A percentile compares a stretch with the other conserved stretches of the same genome.
These are phyloP conservation scores for Tulasnella sp. DNA, from an alignment of 768 basidiomycete genomes.

Conservation along the genomic window DNA sequence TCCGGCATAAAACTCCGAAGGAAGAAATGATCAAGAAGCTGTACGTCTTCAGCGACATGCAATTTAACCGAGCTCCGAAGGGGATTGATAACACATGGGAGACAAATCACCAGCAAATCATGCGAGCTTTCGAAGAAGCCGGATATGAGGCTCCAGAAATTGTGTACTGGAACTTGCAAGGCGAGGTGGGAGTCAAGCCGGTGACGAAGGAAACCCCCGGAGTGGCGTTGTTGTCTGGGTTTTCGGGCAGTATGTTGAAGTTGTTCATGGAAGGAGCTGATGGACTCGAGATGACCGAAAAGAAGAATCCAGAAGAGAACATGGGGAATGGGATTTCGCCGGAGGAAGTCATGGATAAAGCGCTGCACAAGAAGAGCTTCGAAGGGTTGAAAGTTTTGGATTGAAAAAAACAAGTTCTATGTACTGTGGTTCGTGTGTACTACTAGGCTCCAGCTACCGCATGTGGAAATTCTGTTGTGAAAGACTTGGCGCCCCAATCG, in stretches of 20 bases:
- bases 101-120: slow-evolving; percentile 65
- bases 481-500: too few relatives aligned
- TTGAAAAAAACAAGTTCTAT: slow-evolving; percentile 41
- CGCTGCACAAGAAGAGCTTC: slow-evolving; percentile 48
- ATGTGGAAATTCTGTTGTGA: too few relatives aligned
- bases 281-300: slow-evolving; percentile 44
- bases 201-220: slow-evolving; percentile 60
- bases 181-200: slow-evolving; percentile 48
- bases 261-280: slow-evolving; percentile 64
- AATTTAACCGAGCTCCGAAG: slow-evolving; percentile 65
- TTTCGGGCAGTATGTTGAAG: slow-evolving; percentile 70
- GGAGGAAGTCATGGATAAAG: slow-evolving; percentile 39
- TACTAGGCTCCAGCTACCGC: too few relatives aligned
- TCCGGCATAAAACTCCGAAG: slow-evolving; percentile 56
- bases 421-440: too few relatives aligned
- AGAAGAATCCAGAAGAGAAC: slow-evolving; percentile 44
- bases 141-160: slow-evolving; percentile 76
- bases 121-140: slow-evolving; percentile 57
- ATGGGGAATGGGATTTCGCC: slow-evolving; percentile 51
- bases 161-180: slow-evolving; percentile 68
- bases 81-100: slow-evolving; percentile 49
- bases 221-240: slow-evolving; percentile 71
- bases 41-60: slow-evolving; percentile 81
- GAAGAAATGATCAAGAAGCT: slow-evolving; percentile 79
- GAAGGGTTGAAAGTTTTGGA: slow-evolving; percentile 62